Evolutionary conservation across 345 rosid genomes (phyloP).

Genomic region (Chamaenerion angustifolium): DNA sequence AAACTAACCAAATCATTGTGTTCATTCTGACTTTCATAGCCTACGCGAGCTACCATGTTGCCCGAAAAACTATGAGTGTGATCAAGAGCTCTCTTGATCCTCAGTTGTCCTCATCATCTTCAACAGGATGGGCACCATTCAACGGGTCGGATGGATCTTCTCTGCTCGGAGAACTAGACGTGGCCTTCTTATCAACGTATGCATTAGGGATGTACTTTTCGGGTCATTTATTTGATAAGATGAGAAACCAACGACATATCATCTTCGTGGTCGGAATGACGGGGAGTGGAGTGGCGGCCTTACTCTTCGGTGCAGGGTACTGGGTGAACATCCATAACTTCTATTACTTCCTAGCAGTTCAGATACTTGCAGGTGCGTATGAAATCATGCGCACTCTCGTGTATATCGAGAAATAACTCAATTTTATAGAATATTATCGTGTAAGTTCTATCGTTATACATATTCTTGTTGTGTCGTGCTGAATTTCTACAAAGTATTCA

Average conservation of each 20-base stretch:
- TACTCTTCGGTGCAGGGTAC: slow-evolving; percentile 63
- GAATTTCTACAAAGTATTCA: no score
- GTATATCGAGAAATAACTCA: no score
- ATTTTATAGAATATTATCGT: no score
- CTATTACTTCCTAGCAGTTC: slow-evolving; percentile 50
- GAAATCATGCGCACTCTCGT: no score
- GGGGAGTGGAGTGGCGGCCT: slow-evolving; percentile 69
- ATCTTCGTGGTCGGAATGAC: slow-evolving; percentile 73
- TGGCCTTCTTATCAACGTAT: slow-evolving; percentile 68
- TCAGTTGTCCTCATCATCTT: slow-evolving; percentile 15
- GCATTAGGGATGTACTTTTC: slow-evolving; percentile 82
- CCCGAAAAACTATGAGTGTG: slow-evolving; percentile 75
- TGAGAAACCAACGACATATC: slow-evolving; percentile 39
- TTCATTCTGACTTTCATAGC: slow-evolving; percentile 68
- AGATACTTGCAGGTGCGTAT: slow-evolving; percentile 37
- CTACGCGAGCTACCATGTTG: slow-evolving; percentile 67
- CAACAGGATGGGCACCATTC: slow-evolving; percentile 86
- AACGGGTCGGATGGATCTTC: slow-evolving; percentile 54
- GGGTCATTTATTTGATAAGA: slow-evolving; percentile 78
- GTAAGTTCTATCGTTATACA: no score
- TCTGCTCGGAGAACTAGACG: slow-evolving; percentile 69
- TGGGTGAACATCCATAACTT: slow-evolving; percentile 69
- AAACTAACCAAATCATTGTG: slow-evolving; percentile 51
- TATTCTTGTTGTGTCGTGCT: no score
- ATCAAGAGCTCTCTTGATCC: slow-evolving; percentile 84